phyloP scores from a whole-genome alignment of 2,329 filamentous ascomycete species.

The Xylaria sp. region DNA sequence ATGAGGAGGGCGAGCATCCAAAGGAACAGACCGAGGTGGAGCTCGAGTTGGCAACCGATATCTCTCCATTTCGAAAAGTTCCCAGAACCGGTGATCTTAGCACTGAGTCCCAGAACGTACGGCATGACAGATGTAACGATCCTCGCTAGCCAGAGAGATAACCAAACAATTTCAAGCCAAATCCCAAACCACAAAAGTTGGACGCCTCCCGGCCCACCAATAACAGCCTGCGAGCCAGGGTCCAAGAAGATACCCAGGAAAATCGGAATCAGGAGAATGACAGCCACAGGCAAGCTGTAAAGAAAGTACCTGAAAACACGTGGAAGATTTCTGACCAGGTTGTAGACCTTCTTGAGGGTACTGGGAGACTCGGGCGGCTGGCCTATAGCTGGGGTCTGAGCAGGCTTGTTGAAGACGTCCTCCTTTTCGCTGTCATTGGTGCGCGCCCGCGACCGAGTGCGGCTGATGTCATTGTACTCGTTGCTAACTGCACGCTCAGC shows the following conservation, averaged over 20 bases:
- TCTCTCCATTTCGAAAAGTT: constrained; percentile 94
- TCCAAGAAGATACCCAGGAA: constrained; percentile 72
- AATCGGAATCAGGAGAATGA: constrained; percentile 74
- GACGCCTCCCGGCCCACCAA: constrained; percentile 77
- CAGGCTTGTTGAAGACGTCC: constrained; percentile 50
- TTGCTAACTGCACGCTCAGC: constrained; percentile 48
- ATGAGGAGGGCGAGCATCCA: constrained; percentile 91
- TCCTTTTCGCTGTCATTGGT: constrained; percentile 41
- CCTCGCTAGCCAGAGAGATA: constrained; percentile 83
- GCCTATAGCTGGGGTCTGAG: constrained; percentile 33
- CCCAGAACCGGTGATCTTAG: constrained; percentile 81
- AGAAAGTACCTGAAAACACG: constrained; percentile 75
- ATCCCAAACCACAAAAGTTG: constrained; percentile 90
- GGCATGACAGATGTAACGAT: constrained; percentile 65
- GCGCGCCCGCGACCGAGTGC: constrained; percentile 42
- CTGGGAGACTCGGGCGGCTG: constrained; percentile 68
- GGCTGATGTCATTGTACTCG: constrained; percentile 41
- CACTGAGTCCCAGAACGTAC: constrained; percentile 60
- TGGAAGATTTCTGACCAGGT: constrained; percentile 63
- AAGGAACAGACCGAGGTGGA: constrained; percentile 87
- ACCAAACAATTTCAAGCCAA: constrained; percentile 94
- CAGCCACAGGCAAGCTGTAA: constrained; percentile 74
- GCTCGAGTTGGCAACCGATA: constrained; percentile 84
- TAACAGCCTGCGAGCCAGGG: constrained; percentile 57
- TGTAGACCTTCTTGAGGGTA: constrained; percentile 71